phyloP scores from a whole-genome alignment of 345 rosid species.

The Salix koriyanagi region DNA sequence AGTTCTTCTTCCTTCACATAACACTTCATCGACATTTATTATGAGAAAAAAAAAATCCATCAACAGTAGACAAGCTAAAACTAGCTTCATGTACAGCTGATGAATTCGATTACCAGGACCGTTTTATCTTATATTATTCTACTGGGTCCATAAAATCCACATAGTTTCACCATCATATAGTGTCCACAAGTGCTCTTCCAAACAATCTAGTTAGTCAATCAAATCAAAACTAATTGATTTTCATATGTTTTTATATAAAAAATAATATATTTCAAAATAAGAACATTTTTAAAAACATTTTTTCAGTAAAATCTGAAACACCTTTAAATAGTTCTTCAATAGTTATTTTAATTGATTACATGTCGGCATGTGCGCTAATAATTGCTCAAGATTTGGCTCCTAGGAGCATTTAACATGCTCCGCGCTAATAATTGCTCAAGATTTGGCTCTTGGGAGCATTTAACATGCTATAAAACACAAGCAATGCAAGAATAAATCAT shows the following conservation, averaged over 20 bases:
- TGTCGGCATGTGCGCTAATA: background rate
- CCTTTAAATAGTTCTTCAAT: too few species aligned
- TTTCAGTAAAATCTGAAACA: too few species aligned
- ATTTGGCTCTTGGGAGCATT: too few species aligned
- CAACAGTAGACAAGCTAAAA: too few species aligned
- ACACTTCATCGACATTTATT: too few species aligned
- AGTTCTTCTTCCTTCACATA: too few species aligned
- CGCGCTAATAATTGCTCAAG: background rate
- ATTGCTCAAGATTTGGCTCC: background rate
- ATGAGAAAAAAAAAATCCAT: too few species aligned
- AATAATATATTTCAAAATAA: too few species aligned
- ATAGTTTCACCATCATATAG: background rate
- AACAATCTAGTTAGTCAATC: background rate
- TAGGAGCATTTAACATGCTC: too few species aligned
- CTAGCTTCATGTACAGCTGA: background rate
- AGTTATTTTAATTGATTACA: too few species aligned
- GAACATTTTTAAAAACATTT: too few species aligned
- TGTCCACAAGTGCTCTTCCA: background rate
- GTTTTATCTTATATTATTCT: background rate
- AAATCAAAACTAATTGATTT: background rate
- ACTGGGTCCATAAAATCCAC: background rate
- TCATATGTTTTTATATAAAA: too few species aligned
- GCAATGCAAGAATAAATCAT: background rate
- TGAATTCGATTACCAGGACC: background rate
- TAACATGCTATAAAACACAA: background rate